Percentiles rank a stretch among this genome's conserved stretches.
Conservation (phyloP, 768 basidiomycete genomes). For the Tylopilus sp. region DNA sequence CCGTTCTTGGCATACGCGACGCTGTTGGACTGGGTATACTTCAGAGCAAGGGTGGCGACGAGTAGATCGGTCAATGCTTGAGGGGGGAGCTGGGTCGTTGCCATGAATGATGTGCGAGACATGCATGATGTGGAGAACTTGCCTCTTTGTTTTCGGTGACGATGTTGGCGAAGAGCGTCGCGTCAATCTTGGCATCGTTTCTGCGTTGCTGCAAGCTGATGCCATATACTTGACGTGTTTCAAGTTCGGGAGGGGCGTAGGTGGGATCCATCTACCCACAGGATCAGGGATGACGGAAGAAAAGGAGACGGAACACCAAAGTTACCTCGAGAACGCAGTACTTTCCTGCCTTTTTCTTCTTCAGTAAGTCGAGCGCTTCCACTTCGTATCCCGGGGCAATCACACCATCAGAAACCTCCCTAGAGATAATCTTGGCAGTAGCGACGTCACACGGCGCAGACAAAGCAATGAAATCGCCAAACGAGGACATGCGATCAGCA, state of each 20-base stretch:
- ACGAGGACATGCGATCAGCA: constrained; percentile 99
- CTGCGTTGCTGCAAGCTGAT: constrained; percentile 85
- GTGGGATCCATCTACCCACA: constrained; percentile 74
- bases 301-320: constrained; percentile 3
- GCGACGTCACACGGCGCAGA: constrained; percentile 90
- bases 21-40: constrained; percentile 99
- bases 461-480: constrained; percentile 97
- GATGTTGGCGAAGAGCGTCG: constrained; percentile 77
- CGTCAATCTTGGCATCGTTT: constrained; percentile 86
- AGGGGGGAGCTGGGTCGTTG: constrained; percentile 55
- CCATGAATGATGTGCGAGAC: not conserved
- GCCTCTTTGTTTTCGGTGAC: constrained; percentile 89
- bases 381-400: constrained; percentile 91
- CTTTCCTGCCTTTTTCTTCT: constrained; percentile 97
- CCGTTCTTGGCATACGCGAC: constrained; percentile 94
- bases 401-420: constrained; percentile 98
- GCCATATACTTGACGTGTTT: constrained; percentile 96
- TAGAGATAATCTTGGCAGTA: constrained; percentile 95
- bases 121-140: constrained; percentile 20
- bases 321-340: constrained; percentile 92
- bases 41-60: constrained; percentile 93
- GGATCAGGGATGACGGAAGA: constrained; percentile 6
- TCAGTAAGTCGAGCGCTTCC: constrained; percentile 85
- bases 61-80: constrained; percentile 86
- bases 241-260: constrained; percentile 74